A percentile compares a stretch with the other conserved stretches of the same genome.
phyloP scores from a whole-genome alignment of 495 filamentous ascomycete genomes.

The Aspergillus indologenus region DNA sequence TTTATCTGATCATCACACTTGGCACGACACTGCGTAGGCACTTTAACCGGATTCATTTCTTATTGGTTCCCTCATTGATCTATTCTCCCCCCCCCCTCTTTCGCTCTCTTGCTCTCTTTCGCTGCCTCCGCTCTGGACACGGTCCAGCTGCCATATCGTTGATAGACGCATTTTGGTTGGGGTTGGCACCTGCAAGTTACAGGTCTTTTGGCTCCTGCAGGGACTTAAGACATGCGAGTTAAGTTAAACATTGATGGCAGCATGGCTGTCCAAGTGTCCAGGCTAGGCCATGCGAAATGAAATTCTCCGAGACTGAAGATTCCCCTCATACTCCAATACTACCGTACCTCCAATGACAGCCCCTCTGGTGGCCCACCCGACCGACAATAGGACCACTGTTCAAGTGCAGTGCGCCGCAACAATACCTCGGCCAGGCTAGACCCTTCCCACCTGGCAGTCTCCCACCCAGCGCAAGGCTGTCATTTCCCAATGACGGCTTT shows the following conservation, averaged over 20 bases:
- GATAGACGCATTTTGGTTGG: neutral
- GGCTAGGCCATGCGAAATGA: neutral
- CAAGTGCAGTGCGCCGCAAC: no score
- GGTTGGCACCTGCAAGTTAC: neutral
- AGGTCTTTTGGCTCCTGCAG: conserved; percentile 4
- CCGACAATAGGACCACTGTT: neutral
- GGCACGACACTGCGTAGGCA: neutral
- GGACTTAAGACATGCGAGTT: conserved; percentile 1
- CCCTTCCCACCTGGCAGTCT: neutral
- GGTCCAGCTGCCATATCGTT: neutral
- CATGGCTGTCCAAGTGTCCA: neutral
- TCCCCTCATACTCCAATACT: no score
- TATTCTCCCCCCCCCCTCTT: neutral
- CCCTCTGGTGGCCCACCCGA: neutral
- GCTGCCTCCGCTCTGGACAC: neutral
- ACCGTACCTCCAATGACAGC: neutral
- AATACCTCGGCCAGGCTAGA: neutral
- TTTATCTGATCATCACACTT: conserved; percentile 6
- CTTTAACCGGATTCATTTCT: neutral
- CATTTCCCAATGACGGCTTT: neutral
- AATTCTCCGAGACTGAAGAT: conserved; percentile 1
- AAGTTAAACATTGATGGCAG: neutral
- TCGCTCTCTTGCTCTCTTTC: no score
- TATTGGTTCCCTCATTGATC: neutral
- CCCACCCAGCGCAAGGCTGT: neutral